Conservation (phyloP, 257 asterid genomes). For the Petunia axillaris region DNA sequence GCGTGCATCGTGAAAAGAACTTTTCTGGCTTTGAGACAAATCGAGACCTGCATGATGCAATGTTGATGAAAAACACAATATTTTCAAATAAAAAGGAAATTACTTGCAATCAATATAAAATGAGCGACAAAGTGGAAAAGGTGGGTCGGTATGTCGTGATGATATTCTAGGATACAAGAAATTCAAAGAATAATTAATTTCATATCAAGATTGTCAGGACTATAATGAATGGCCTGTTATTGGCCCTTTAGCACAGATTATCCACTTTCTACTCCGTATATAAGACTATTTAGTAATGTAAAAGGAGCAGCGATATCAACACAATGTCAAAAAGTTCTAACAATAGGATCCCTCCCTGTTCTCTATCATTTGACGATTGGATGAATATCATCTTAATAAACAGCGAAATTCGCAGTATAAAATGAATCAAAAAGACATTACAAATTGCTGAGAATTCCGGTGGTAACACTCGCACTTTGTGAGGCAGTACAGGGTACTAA, state of each 20-base stretch:
- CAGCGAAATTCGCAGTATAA: background rate
- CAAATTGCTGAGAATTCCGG: background rate
- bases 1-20: slow-evolving; percentile 69
- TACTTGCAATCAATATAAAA: background rate
- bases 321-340: background rate
- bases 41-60: slow-evolving; percentile 52
- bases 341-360: background rate
- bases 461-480: background rate
- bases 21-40: slow-evolving; percentile 67
- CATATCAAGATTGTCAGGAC: slow-evolving; percentile 14
- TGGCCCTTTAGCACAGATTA: background rate
- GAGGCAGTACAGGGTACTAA: background rate
- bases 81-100: background rate
- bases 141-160: background rate
- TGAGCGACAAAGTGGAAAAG: background rate
- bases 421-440: background rate
- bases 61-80: background rate
- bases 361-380: background rate
- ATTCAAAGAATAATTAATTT: background rate
- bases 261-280: no score
- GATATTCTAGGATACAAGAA: background rate
- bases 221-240: background rate
- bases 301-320: background rate
- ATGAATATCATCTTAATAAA: background rate
- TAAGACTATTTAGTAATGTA: background rate